Conservation (phyloP, 1,284 basidiomycete species). For the Amylostereum areolatum region DNA sequence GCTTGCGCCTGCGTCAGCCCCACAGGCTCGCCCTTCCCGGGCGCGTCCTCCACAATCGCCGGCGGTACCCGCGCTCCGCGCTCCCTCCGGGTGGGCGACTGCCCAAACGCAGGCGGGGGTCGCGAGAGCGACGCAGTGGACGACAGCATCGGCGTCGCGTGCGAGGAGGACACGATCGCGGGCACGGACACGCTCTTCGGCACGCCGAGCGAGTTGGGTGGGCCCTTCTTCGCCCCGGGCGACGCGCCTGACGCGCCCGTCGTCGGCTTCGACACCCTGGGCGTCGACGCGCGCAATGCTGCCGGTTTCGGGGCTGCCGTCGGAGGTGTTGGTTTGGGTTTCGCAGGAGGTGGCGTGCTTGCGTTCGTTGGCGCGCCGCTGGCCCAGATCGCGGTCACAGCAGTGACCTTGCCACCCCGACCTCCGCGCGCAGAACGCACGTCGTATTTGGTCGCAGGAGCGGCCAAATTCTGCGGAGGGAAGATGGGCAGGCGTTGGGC, state of each 20-base stretch:
- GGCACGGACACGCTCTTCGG: constrained; percentile 55
- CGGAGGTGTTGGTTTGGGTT: neutral
- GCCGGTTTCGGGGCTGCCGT: constrained; percentile 5
- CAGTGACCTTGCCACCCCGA: constrained; percentile 66
- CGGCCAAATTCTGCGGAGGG: constrained; percentile 28
- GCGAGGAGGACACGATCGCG: constrained; percentile 60
- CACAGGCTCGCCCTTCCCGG: neutral
- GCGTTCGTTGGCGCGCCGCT: constrained; percentile 14
- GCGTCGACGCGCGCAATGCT: neutral
- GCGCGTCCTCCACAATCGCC: neutral
- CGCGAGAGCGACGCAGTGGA: constrained; percentile 68
- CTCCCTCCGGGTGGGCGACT: neutral
- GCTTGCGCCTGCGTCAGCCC: constrained; percentile 7
- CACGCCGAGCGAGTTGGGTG: constrained; percentile 1
- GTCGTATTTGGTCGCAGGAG: constrained; percentile 58
- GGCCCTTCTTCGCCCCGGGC: constrained; percentile 8
- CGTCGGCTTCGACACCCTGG: neutral
- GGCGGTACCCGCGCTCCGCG: neutral
- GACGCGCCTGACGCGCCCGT: neutral
- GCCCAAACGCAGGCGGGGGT: constrained; percentile 22
- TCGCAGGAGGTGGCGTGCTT: constrained; percentile 7
- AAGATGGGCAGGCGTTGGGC: constrained; percentile 21
- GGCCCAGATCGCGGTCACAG: constrained; percentile 72
- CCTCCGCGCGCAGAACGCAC: constrained; percentile 74
- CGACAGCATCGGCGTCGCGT: constrained; percentile 63